phyloP scores from a whole-genome alignment of 1,139 yeast genomes.

The Taphrina deformans region DNA sequence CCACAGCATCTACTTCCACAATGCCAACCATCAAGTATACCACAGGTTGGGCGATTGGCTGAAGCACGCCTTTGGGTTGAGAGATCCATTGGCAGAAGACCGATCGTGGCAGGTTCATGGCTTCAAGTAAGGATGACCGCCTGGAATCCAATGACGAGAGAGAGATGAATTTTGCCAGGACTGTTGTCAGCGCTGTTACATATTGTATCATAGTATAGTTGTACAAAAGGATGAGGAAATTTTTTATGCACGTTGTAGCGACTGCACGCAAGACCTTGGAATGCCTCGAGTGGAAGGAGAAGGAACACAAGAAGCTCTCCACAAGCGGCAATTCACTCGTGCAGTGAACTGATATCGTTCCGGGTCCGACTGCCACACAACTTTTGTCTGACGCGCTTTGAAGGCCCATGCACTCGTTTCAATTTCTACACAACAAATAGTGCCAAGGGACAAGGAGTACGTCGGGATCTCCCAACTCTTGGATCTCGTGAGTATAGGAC shows the following conservation, averaged over 20 bases:
- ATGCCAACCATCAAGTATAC: constrained; percentile 72
- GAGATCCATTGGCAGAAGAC: constrained; percentile 22
- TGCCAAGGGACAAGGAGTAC: neutral
- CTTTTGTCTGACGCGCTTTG: constrained; percentile 8
- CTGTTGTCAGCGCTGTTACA: neutral
- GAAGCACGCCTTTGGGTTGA: constrained; percentile 24
- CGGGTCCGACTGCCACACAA: neutral
- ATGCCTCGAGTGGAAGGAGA: too few species aligned
- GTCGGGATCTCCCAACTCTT: too few species aligned
- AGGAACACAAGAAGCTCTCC: too few species aligned
- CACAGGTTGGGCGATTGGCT: constrained; percentile 76
- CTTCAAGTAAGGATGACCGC: neutral
- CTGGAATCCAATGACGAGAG: too few species aligned
- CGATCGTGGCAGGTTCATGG: constrained; percentile 20
- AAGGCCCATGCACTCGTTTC: neutral
- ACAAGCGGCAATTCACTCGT: too few species aligned
- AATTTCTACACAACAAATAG: neutral
- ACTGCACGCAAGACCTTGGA: neutral
- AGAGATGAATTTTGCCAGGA: neutral
- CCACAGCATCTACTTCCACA: constrained; percentile 76
- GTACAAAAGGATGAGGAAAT: too few species aligned
- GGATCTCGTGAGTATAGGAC: too few species aligned
- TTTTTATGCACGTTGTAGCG: too few species aligned
- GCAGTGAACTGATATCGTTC: neutral
- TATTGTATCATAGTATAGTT: neutral